A percentile compares a stretch with the other conserved stretches of the same genome.
phyloP scores from a whole-genome alignment of 1,139 yeast species.

The Geotrichum phurueaensis region DNA sequence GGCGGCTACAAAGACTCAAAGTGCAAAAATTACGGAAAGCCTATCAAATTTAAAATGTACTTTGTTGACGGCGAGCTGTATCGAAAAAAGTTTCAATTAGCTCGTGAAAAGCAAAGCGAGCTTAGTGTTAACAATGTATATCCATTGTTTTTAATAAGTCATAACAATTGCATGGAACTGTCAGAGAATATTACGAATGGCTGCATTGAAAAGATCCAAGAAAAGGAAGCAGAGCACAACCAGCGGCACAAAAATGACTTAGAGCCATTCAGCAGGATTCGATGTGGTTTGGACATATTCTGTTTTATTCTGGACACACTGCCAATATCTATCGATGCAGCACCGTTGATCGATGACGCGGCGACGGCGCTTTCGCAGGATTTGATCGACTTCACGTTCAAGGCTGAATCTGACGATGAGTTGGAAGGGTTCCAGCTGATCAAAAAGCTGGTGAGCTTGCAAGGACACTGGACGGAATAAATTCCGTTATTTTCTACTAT shows the following conservation, averaged over 20 bases:
- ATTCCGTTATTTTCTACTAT: not conserved
- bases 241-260: not conserved
- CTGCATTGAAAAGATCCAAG: slow-evolving; percentile 8
- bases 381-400: slow-evolving; percentile 5
- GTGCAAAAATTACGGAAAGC: slow-evolving; percentile 14
- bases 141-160: slow-evolving; percentile 12
- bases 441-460: not conserved
- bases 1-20: slow-evolving; percentile 12
- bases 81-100: not conserved
- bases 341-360: slow-evolving; percentile 4
- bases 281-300: slow-evolving; percentile 11
- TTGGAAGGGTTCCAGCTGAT: slow-evolving; percentile 3
- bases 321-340: slow-evolving; percentile 6
- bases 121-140: slow-evolving; percentile 10
- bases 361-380: not conserved
- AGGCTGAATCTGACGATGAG: slow-evolving; percentile 1
- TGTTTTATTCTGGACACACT: slow-evolving; percentile 15
- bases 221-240: slow-evolving; percentile 6
- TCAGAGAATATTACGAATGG: slow-evolving; percentile 10
- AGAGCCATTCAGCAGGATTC: slow-evolving; percentile 13
- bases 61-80: slow-evolving; percentile 6
- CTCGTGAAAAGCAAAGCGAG: not conserved
- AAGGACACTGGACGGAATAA: not conserved
- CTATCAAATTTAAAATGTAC: slow-evolving; percentile 10
- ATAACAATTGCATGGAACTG: slow-evolving; percentile 6